Base-by-base conservation (phyloP, 2,329 filamentous ascomycete genomes). In the Aspergillus sojae region DNA sequence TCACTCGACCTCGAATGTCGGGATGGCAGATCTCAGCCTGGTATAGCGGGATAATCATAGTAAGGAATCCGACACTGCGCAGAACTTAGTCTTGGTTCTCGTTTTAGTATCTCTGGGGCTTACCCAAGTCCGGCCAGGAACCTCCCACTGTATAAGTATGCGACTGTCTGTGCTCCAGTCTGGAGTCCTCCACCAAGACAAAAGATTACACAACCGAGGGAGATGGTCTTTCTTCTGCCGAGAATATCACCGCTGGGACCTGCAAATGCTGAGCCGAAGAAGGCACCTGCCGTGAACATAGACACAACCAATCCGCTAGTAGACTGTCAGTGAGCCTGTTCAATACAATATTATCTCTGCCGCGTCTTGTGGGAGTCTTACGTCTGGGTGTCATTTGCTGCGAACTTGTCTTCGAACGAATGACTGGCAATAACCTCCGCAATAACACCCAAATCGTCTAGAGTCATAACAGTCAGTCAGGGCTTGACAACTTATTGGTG, bases 11-110 rank as follows among this genome's bases (percentile, higher is more conserved):
- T 75, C 92, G 86, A 71, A 94, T 94, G 62, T 84, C 85, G 1
- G 92, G 92, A 74, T 94, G 92, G 4, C 89, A 88, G 28, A 94
- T 84, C 72, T 95, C 92, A 26, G 90, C 91, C 74, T 94, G 91
- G 74, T 93, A 94, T 0, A 94, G 77, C 2, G 91, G 88, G 43
- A 90, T 81, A 65, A 89, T 86, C 86, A 89, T 89, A 67, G 83
- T 83, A 9, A 89, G 78, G 60, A 87, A 81, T 11, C 88, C 87
- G 58, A 89, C 84, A 66, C 85, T 84, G 61, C 30, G 60, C 28
- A 46, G 19, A 30, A 75, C 73, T 80, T 78, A 65, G 39, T n/a
- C 78, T 77, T 77, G 79, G 74, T 14, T 32, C 41, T 48, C n/a
- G 4, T 19, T 32, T 1, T 11, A 10, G 12, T 34, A 21, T 7